phyloP scores from a whole-genome alignment of 2,329 filamentous ascomycete genomes.

The Lachnellula suecica region DNA sequence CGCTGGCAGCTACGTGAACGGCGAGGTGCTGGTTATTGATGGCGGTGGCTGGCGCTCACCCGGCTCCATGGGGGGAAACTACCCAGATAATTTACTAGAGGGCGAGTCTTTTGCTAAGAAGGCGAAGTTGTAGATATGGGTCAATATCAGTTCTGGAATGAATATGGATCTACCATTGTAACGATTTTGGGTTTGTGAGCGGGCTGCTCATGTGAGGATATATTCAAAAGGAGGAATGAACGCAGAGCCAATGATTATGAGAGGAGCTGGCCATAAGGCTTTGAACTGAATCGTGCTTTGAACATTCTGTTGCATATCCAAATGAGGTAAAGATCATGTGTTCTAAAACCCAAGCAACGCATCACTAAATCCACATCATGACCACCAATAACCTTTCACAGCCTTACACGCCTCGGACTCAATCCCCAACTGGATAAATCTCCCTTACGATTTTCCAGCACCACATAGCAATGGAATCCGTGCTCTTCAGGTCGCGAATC shows the following conservation, averaged over 20 bases:
- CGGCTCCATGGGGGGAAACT: constrained; percentile 18
- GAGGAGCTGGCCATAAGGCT: no score
- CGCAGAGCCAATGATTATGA: no score
- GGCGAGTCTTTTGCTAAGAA: constrained; percentile 18
- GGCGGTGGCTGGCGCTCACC: constrained; percentile 38
- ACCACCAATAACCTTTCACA: background rate
- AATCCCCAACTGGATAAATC: constrained; percentile 25
- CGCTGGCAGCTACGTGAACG: constrained; percentile 82
- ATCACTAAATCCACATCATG: background rate
- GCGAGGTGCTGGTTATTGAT: constrained; percentile 75
- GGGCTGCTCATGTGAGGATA: no score
- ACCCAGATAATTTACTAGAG: constrained; percentile 31
- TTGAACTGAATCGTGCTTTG: no score
- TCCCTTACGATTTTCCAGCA: constrained; percentile 31
- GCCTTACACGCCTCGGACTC: background rate
- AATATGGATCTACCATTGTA: no score
- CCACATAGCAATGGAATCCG: constrained; percentile 55
- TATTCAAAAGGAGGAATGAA: no score
- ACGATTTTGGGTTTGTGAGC: no score
- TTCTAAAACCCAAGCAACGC: background rate
- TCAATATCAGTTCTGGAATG: no score
- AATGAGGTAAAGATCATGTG: no score
- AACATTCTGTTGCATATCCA: no score
- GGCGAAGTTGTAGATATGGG: constrained; percentile 10
- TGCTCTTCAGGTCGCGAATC: constrained; percentile 55